Evolutionary conservation across 768 basidiomycete species (phyloP), one percentile per base, ranked within the genome.

Genomic region (Trametes elegans): DNA sequence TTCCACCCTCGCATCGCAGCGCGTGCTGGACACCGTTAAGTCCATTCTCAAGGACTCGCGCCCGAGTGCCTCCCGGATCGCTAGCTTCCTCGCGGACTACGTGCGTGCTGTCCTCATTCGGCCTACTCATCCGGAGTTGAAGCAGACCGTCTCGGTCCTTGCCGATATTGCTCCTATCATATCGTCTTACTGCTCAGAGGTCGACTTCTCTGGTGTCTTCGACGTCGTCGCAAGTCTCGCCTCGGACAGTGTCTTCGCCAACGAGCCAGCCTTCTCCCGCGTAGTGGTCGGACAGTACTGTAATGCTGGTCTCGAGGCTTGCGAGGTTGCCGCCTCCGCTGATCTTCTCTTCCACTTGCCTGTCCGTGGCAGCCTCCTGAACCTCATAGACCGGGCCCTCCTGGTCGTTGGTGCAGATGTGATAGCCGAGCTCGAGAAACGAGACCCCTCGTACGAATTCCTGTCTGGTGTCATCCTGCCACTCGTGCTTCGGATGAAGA

Each of bases 401-500:
- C 71, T 79, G 23, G 72, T 86, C 29, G 74, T 70, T 11, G 79
- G 76, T 5, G 74, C 71, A 1, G 81, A 87, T 57, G 70, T 84
- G 8, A 69, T 88, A 19, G 68, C 72, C 0, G 76, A 83, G 59
- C 59, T 92, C 19, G 84, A 83, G 62, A 79, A 77, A 57, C 78
- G 76, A 18, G 64, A 68, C 0, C 77, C 84, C 0, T 79, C 83
- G 1, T 76, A 84, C 58, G 76, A 79, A 36, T 86, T 84, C 64
- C 74, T 90, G n/a, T 74, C 80, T 5, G 80, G 80, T 0, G 68
- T 92, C 9, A 69, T 90, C 9, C 71, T 90, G 7, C 88, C 87
- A 13, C 71, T 91, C 7, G 73, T 76, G 8, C 62, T 87, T 43
- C 66, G 70, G 1, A 69, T 90, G 62, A 79, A 79, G 62, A 83